Evolutionary conservation across 2,329 filamentous ascomycete species (phyloP).

Genomic region (Akanthomyces uredinophilus): DNA sequence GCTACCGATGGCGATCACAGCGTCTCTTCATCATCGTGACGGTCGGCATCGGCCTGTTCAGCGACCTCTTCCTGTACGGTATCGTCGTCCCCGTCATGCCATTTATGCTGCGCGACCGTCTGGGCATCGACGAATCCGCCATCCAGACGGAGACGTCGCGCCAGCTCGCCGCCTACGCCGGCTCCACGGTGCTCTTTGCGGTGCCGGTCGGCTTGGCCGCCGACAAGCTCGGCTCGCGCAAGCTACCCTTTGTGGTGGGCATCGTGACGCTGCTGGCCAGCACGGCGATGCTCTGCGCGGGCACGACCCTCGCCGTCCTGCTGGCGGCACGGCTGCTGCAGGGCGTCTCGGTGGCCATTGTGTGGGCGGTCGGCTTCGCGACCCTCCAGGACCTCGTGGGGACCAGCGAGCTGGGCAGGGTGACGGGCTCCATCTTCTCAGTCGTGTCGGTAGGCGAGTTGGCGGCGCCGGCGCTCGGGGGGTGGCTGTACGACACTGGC

Average conservation of each 20-base stretch:
- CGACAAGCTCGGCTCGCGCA: background rate
- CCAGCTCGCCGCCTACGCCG: slow-evolving; percentile 2
- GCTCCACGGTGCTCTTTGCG: background rate
- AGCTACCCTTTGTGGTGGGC: background rate
- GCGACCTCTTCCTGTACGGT: slow-evolving; percentile 15
- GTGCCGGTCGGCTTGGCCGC: slow-evolving; percentile 1
- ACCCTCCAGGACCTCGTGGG: slow-evolving; percentile 1
- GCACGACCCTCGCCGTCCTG: background rate
- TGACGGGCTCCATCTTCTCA: background rate
- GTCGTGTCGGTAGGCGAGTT: background rate
- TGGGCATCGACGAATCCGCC: background rate
- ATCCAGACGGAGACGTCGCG: slow-evolving; percentile 1
- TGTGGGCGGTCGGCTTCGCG: slow-evolving; percentile 2
- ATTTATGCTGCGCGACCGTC: slow-evolving; percentile 12
- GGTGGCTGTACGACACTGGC: background rate
- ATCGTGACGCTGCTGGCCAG: background rate
- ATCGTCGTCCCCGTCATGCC: slow-evolving; percentile 15
- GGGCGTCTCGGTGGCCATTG: background rate
- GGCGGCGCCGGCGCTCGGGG: background rate
- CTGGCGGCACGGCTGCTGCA: background rate
- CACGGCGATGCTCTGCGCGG: slow-evolving; percentile 1
- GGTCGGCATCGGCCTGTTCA: slow-evolving; percentile 14
- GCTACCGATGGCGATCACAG: background rate
- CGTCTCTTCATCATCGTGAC: slow-evolving; percentile 1
- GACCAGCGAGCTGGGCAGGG: background rate